Evolutionary conservation across 306 rosid genomes (phyloP).

Genomic region (Mimosa bimucronata): DNA sequence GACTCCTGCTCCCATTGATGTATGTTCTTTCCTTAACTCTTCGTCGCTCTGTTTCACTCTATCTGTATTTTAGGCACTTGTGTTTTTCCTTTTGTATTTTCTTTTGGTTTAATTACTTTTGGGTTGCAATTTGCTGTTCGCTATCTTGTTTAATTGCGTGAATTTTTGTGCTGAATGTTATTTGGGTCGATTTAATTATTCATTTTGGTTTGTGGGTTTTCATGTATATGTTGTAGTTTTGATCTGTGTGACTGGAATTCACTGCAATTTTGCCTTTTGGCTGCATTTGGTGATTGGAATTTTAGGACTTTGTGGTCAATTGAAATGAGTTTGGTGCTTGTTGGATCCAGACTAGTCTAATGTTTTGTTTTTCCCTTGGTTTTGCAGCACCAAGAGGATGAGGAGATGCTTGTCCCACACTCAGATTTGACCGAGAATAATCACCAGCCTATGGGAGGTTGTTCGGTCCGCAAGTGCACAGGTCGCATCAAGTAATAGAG

Average conservation of each 20-base stretch:
- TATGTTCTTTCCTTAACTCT: constrained; percentile 39
- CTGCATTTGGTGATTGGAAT: constrained; percentile 46
- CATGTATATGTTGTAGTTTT: constrained; percentile 38
- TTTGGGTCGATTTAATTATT: constrained; percentile 34
- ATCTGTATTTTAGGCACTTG: not conserved
- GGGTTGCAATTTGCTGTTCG: constrained; percentile 22
- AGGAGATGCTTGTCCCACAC: constrained; percentile 86
- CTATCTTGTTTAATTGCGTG: constrained; percentile 4
- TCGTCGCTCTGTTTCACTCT: constrained; percentile 24
- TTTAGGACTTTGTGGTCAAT: constrained; percentile 45
- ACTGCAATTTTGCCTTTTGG: constrained; percentile 25
- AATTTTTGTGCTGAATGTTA: not conserved
- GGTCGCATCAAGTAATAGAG: no score
- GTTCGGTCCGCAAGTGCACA: no score
- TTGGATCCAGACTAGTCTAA: constrained; percentile 48
- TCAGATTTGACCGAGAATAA: constrained; percentile 78
- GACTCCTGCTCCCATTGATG: constrained; percentile 76
- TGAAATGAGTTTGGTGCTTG: constrained; percentile 26
- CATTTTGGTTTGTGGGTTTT: constrained; percentile 27
- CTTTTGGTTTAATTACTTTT: not conserved
- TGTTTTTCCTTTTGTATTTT: constrained; percentile 13
- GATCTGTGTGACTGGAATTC: constrained; percentile 38
- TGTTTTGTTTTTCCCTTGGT: constrained; percentile 31
- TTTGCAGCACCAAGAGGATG: constrained; percentile 82
- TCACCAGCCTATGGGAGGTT: constrained; percentile 89